These are phyloP conservation scores for Arctium lappa DNA, from an alignment of 129 eudicot genomes.

Conservation along the genomic window DNA sequence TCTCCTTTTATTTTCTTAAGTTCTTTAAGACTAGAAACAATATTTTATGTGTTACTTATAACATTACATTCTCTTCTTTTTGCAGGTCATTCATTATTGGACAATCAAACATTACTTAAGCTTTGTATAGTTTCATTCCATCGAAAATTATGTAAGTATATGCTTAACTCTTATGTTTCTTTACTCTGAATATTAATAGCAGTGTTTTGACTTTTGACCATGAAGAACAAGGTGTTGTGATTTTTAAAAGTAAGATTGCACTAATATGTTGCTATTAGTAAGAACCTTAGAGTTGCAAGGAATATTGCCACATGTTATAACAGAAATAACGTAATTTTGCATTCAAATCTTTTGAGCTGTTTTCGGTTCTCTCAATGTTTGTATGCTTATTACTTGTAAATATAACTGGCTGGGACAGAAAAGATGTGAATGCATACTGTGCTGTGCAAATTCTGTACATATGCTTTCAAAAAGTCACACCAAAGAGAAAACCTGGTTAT, in stretches of 20 bases:
- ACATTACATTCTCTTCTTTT: constrained; percentile 6
- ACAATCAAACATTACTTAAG: neutral
- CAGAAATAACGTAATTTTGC: neutral
- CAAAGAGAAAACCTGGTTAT: neutral
- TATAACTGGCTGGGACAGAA: neutral
- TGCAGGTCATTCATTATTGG: constrained; percentile 13
- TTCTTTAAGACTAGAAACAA: neutral
- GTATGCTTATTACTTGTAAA: constrained; percentile 1
- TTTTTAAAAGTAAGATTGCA: neutral
- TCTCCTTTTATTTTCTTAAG: neutral
- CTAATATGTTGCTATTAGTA: constrained; percentile 1
- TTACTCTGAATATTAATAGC: neutral
- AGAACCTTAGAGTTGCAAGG: neutral
- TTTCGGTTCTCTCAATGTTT: neutral
- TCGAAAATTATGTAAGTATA: constrained; percentile 20
- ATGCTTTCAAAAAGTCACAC: neutral
- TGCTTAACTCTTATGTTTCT: neutral
- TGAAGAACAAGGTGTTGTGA: neutral
- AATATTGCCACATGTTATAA: neutral
- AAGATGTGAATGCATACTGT: neutral
- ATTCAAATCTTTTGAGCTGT: neutral
- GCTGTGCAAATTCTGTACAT: neutral
- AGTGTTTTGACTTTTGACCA: neutral
- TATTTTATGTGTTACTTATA: neutral
- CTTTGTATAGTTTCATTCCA: constrained; percentile 12